Conservation (phyloP, 106 monocot species). For the Apostasia ramifera region DNA sequence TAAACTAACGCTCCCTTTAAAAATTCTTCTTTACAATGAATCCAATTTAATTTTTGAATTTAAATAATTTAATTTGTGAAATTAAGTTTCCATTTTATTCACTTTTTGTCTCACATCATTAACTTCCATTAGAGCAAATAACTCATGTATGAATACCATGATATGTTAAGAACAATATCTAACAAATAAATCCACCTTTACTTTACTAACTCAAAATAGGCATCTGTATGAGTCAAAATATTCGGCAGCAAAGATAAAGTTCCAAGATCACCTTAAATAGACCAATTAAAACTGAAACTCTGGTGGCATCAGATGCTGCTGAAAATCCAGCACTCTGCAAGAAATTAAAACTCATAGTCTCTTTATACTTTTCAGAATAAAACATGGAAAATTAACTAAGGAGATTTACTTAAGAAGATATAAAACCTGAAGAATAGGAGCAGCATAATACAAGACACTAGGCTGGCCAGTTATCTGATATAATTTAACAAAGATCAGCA, state of each 20-base stretch:
- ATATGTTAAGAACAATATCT: too few relatives aligned
- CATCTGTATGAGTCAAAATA: too few relatives aligned
- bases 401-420: not conserved
- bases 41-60: too few relatives aligned
- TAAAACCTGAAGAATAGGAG: conserved; percentile 90
- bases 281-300: conserved; percentile 84
- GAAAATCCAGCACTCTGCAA: conserved; percentile 94
- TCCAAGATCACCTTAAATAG: conserved; percentile 60
- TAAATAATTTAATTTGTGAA: too few relatives aligned
- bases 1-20: too few relatives aligned
- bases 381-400: not conserved
- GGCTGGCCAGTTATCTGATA: conserved; percentile 96
- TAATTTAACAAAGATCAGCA: not conserved
- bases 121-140: too few relatives aligned
- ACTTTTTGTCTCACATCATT: too few relatives aligned
- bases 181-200: too few relatives aligned
- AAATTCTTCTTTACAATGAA: too few relatives aligned
- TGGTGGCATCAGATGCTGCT: conserved; percentile 95
- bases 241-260: not conserved
- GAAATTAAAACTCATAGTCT: not conserved
- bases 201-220: too few relatives aligned
- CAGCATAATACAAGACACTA: conserved; percentile 95
- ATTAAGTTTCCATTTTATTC: too few relatives aligned
- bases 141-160: too few relatives aligned
- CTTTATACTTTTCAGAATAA: not conserved